Evolutionary conservation across 768 basidiomycete species (phyloP), one percentile per base, ranked within the genome.

Genomic region (Pleurotus cornucopiae): DNA sequence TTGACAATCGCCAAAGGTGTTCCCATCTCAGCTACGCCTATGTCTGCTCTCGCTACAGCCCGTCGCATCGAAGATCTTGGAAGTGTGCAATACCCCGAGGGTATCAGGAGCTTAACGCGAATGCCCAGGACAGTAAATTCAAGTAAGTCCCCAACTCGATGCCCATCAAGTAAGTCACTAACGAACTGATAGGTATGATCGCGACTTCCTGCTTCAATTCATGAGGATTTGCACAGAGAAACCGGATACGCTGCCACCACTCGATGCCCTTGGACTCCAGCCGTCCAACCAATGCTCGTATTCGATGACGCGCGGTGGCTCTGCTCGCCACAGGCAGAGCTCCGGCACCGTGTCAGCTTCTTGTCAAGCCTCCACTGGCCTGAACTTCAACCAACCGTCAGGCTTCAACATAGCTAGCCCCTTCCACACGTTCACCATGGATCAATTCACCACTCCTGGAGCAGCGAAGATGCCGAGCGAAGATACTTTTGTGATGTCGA

Each of bases 201-300:
- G 95, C 38, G 93, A 95, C 16, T 99, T 99, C 84, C 81, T 99
- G 21, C 73, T 99, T 58, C 96, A 99, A 68, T 99, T 99, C 76
- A 94, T 97, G 91, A 72, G 74, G 20, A 73, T 96, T 58, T 99
- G 97, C 79, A 91, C 85, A 70, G 96, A 98, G 74, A 95, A 94
- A 71, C 96, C 97, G 2, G 93, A 91, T 54, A 79, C 82, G 55
- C 85, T 98, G 23, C 93, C 94, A 40, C 84, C 92, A 58, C 81
- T 98, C 54, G 93, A 94, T 61, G 87, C 88, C 7, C 88, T 98
- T 63, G 96, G 96, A 55, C 83, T 98, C 52, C 93, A 94, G 65
- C 88, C 91, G 7, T 76, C 80, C 23, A 82, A 86, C 63, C 78
- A 85, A 64, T 58, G 74, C 47, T 58, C 74, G 48, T 75, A 78